Evolutionary conservation across 2,329 filamentous ascomycete genomes (phyloP), one percentile per base, ranked within the genome.

Genomic region (Talaromyces pinophilus): DNA sequence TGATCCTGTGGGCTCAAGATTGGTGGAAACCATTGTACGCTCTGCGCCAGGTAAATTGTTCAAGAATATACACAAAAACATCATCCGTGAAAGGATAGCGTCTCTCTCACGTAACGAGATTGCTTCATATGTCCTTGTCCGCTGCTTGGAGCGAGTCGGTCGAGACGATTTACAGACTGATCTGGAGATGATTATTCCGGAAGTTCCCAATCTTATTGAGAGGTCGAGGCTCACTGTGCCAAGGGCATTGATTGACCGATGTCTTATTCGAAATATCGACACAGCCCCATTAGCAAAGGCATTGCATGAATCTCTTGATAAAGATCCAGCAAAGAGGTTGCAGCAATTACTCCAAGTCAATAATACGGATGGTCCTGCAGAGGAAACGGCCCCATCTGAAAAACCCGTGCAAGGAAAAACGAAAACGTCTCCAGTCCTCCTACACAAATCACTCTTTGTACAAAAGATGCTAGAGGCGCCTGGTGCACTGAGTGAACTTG

Each of bases 21-120:
- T 99, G 1, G 84, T 98, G 25, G 95, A 99, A 80, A 92, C 90
- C 0, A 89, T 99, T 69, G 87, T 97, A 69, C 86, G 88, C 30
- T 86, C 90, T 74, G 88, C 90, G 17, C 93, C 95, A 0, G 93
- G 92, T 52, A 97, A 95, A 79, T 81, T 93, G 40, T 99, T 98
- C 86, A 97, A 97, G 78, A 86, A 88, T 15, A 84, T 99, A 5
- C 94, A 96, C 79, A 87, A 86, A 66, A 88, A 90, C 70, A 87
- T 93, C 70, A 91, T 98, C 78, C 90, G 89, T 68, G 88, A 90
- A 15, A 87, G 92, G 30, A 90, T 98, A 72, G 88, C 89, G 25
- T 91, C 88, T 46, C 86, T 97, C 67, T 87, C 94, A 5, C 90
- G 93, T 66, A 98, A 98, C 75, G 93, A 96, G 72, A 91, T 93